Evolutionary conservation across 108 stramenopile genomes (phyloP), one percentile per base, ranked within the genome.

Genomic region (Ochromonas danica): DNA sequence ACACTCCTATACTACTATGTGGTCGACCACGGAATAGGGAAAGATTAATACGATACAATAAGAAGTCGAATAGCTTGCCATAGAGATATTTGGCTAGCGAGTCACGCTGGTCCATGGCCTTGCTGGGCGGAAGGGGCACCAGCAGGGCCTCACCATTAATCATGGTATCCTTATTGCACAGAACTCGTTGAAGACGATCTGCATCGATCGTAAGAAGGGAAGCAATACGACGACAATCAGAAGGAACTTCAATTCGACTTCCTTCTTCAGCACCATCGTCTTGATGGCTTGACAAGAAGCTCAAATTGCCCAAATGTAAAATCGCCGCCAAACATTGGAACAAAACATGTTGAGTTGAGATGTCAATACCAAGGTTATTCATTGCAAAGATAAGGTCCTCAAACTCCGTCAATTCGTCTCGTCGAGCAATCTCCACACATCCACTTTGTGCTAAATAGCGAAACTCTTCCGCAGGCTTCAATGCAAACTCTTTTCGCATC

Each of bases 221-320:
- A 27, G 72, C 72, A 22, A 75, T 33, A 10, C 40, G 14, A 6
- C 51, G 14, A 25, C 31, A 27, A 6, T 75, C 72, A 6, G 72
- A 6, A 6, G 72, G 72, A 27, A 41, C 28, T 6, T 6, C 22
- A 31, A 75, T 36, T 60, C 38, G 3, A 33, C 72, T 57, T 6
- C 72, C 72, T 14, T 22, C 22, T 6, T 51, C 45, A 51, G 14
- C 22, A 31, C 67, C 67, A 28, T 75, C 72, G 3, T 10, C 31
- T 6, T 39, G 14, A 31, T 41, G 14, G 10, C 6, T 41, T 22
- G 72, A 74, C 61, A 61, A 35, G 65, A 87, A 87, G 6, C 33
- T 62, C 38, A 87, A 60, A 83, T 89, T 87, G 25, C 88, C 87
- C 30, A 89, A 85, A 77, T 84, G 86, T 61, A 89, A 61, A 40